A percentile compares a stretch with the other conserved stretches of the same genome.
phyloP scores from a whole-genome alignment of 2,329 filamentous ascomycete species.

The Scorias spongiosa region DNA sequence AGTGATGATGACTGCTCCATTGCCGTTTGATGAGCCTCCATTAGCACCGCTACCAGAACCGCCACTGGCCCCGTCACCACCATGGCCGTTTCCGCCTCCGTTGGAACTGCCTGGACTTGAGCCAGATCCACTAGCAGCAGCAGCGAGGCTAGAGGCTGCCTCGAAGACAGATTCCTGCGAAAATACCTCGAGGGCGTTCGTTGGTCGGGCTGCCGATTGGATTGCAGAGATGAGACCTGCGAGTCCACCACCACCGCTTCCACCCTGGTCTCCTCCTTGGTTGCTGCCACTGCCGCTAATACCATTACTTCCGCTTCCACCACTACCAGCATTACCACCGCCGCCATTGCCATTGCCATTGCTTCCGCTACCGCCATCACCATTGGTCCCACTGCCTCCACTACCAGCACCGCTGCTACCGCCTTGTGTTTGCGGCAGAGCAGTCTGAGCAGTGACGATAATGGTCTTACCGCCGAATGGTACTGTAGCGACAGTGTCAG shows the following conservation, averaged over 20 bases:
- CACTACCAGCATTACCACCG: neutral
- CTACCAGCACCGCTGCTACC: neutral
- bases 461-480: constrained; percentile 4
- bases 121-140: neutral
- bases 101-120: neutral
- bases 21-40: neutral
- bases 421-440: neutral
- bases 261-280: neutral
- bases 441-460: constrained; percentile 3
- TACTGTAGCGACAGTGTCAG: constrained; percentile 5
- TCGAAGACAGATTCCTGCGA: neutral
- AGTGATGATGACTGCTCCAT: constrained; percentile 2
- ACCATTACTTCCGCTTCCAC: neutral
- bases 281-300: neutral
- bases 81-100: neutral
- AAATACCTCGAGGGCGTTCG: constrained; percentile 2
- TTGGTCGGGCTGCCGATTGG: neutral
- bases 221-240: constrained; percentile 1
- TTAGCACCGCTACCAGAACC: neutral
- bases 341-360: neutral
- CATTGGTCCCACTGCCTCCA: neutral
- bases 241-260: neutral
- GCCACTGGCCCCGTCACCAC: neutral
- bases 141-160: neutral
- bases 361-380: neutral